A percentile compares a stretch with the other conserved stretches of the same genome.
Evolutionary conservation across 768 basidiomycete species (phyloP).

Genomic region (Termitomyces titanicus): DNA sequence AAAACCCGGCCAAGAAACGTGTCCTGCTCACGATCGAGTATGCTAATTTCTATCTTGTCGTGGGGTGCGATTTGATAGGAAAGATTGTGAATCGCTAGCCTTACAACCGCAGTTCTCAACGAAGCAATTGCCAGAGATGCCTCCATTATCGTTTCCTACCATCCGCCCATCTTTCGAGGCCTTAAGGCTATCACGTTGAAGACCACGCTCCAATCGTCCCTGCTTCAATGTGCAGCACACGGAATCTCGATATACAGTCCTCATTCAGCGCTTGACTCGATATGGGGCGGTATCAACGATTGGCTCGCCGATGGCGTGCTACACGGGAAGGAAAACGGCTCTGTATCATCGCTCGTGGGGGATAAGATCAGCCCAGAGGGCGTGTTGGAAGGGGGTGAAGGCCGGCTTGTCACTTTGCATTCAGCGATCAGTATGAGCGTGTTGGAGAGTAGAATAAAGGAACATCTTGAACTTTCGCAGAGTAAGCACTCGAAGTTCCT

Average conservation of each 20-base stretch:
- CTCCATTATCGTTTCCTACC: constrained; percentile 76
- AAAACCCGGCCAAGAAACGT: constrained; percentile 39
- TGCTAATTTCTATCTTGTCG: constrained; percentile 12
- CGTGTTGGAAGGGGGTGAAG: constrained; percentile 53
- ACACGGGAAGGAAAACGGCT: constrained; percentile 31
- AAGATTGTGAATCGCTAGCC: constrained; percentile 35
- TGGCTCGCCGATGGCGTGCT: constrained; percentile 69
- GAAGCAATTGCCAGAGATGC: constrained; percentile 63
- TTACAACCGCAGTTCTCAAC: constrained; percentile 66
- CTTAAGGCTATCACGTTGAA: constrained; percentile 73
- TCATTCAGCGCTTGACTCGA: constrained; percentile 86
- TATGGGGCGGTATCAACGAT: constrained; percentile 84
- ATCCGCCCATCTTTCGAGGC: constrained; percentile 79
- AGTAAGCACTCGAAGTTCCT: constrained; percentile 37
- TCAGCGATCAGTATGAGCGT: constrained; percentile 56
- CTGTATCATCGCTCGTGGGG: constrained; percentile 32
- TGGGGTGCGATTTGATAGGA: background rate
- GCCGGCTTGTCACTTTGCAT: constrained; percentile 62
- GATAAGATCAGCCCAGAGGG: constrained; percentile 37
- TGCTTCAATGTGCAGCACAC: constrained; percentile 75
- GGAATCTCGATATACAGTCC: constrained; percentile 88
- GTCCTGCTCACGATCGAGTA: constrained; percentile 75
- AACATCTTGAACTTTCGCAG: constrained; percentile 53
- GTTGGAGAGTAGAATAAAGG: constrained; percentile 67
- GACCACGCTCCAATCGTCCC: constrained; percentile 74